These are phyloP conservation scores for Thalassiosira exigua DNA, from an alignment of 352 stramenopile species.

Conservation along the genomic window DNA sequence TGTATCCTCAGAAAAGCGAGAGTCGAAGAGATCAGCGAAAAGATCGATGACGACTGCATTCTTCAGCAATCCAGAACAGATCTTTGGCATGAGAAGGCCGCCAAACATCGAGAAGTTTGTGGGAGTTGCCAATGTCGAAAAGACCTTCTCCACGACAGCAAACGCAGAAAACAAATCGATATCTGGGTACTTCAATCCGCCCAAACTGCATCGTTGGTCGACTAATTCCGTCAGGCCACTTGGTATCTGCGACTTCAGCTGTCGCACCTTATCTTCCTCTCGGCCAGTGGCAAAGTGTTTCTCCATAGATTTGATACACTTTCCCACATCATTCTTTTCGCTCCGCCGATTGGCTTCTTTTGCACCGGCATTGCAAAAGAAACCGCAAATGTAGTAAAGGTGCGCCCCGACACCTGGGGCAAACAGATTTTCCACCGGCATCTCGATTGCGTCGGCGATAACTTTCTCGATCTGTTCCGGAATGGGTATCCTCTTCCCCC, in stretches of 20 bases:
- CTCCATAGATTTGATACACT: conserved; percentile 18
- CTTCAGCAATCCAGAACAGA: conserved; percentile 22
- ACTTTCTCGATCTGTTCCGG: conserved; percentile 2
- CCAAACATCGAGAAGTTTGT: conserved; percentile 27
- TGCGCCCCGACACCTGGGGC: conserved; percentile 2
- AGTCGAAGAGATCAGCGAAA: conserved; percentile 29
- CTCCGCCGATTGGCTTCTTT: conserved; percentile 20
- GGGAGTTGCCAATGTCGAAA: conserved; percentile 15
- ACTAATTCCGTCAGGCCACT: conserved; percentile 10
- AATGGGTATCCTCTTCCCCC: conserved; percentile 9
- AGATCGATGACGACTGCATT: conserved; percentile 10
- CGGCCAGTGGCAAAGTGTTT: conserved; percentile 7
- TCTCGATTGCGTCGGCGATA: not conserved
- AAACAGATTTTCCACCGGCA: conserved; percentile 11
- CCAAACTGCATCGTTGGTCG: conserved; percentile 14
- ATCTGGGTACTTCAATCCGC: conserved; percentile 38
- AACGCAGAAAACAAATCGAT: conserved; percentile 13
- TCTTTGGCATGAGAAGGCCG: conserved; percentile 3
- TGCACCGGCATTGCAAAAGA: conserved; percentile 9
- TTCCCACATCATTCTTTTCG: conserved; percentile 24
- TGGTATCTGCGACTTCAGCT: conserved; percentile 13
- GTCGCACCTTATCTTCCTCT: conserved; percentile 12
- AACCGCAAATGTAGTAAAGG: conserved; percentile 40
- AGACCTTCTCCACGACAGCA: conserved; percentile 30
- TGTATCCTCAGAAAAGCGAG: conserved; percentile 11